Evolutionary conservation across 169 alveolate genomes (phyloP).

Genomic region (Plasmodium ovale): DNA sequence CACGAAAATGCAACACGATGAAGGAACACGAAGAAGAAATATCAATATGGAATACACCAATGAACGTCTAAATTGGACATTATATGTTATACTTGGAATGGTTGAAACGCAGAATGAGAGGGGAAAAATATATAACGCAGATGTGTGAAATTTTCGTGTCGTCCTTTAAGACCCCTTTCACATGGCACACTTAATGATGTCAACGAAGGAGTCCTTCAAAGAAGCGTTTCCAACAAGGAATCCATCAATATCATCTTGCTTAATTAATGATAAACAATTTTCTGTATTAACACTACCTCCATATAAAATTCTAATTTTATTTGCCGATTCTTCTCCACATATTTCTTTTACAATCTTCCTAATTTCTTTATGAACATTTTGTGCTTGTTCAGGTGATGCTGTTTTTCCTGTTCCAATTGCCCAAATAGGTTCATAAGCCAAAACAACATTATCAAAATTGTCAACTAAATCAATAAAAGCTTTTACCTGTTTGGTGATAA

Average conservation of each 20-base stretch:
- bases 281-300: slow-evolving; percentile 98
- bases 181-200: slow-evolving; percentile 91
- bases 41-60: too few species aligned
- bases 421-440: slow-evolving; percentile 99
- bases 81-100: too few species aligned
- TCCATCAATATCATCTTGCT: slow-evolving; percentile 96
- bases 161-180: too few species aligned
- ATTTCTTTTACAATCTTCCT: slow-evolving; percentile 27
- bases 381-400: slow-evolving; percentile 97
- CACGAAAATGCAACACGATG: too few species aligned
- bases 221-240: slow-evolving; percentile 99
- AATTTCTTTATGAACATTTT: slow-evolving; percentile 94
- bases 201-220: slow-evolving; percentile 95
- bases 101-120: too few species aligned
- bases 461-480: slow-evolving; percentile 84
- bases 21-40: too few species aligned
- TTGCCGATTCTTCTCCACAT: slow-evolving; percentile 89
- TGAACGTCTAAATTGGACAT: too few species aligned
- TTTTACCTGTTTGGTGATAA: slow-evolving; percentile 92
- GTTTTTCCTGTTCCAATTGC: slow-evolving; percentile 99
- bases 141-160: too few species aligned
- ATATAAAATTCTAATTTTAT: slow-evolving; percentile 94
- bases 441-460: slow-evolving; percentile 94
- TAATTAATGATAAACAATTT: slow-evolving; percentile 94
- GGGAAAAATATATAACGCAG: too few species aligned